Evolutionary conservation across 805 yeast species (phyloP), one percentile per base, ranked within the genome.

Genomic region (Saturnispora mendoncae): DNA sequence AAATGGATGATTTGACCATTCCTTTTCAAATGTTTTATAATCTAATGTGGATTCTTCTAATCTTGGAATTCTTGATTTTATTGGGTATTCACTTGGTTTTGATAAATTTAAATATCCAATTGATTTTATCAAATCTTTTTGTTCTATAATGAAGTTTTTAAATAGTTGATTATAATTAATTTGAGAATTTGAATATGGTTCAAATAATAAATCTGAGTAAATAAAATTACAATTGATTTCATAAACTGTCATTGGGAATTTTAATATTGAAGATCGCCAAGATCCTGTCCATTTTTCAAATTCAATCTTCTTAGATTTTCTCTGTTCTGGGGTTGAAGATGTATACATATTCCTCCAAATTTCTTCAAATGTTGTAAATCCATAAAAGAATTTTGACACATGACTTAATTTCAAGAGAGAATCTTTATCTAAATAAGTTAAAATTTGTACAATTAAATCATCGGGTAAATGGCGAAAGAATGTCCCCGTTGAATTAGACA

Each of bases 161-260:
- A 82, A 74, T 4, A 75, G 52, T 20, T 59, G 54, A 4, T 56
- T 49, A 56, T 83, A 84, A 53, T 82, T 70, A 15, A 84, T 67
- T 47, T 80, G 82, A 1, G 94, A 69, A 48, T 92, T 80, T 53
- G 84, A 92, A 52, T 73, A 86, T 3, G 96, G 95, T 38, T 92
- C 68, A 57, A 79, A 87, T 12, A 88, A 58, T n/a, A 74, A 50
- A 54, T 87, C 96, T 0, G 94, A 82, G 55, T 80, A 84, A 3
- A 86, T 51, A 25, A 76, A 51, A 2, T 31, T 38, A 19, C 78
- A 59, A 44, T 69, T 68, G 6, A 78, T 49, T 23, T 56, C 57
- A 10, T 61, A 42, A 6, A 59, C 51, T 7, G 49, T 53, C 4
- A 38, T 44, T 6, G 61, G 52, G 6, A 68, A 46, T 0, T 60